These are phyloP conservation scores for Talaromyces pinophilus DNA, from an alignment of 2,329 filamentous ascomycete species.

Conservation along the genomic window DNA sequence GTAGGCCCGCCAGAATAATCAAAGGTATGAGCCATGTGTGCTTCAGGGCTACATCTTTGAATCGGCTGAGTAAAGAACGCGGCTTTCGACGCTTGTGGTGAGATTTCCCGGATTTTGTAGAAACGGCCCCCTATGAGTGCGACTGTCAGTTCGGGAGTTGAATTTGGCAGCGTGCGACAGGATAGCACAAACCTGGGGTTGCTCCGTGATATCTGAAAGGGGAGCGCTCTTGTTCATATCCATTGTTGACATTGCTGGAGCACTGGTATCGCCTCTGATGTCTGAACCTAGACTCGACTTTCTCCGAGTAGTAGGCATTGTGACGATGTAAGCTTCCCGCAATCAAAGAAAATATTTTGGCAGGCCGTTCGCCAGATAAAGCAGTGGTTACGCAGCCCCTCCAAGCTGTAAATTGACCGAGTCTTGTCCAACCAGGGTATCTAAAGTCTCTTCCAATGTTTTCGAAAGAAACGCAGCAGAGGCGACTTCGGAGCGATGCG, in stretches of 20 bases:
- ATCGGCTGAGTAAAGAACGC: slow-evolving; percentile 47
- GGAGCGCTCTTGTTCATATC: slow-evolving; percentile 37
- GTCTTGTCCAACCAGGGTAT: neutral
- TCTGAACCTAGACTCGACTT: slow-evolving; percentile 50
- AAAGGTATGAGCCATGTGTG: slow-evolving; percentile 70
- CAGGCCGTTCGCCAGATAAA: slow-evolving; percentile 1
- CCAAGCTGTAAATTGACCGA: neutral
- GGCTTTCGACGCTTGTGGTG: slow-evolving; percentile 49
- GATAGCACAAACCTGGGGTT: slow-evolving; percentile 34
- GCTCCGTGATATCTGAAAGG: slow-evolving; percentile 33
- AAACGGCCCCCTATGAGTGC: slow-evolving; percentile 2
- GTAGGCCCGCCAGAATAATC: slow-evolving; percentile 63
- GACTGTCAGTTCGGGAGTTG: neutral
- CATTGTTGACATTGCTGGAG: slow-evolving; percentile 50
- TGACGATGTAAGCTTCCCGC: neutral
- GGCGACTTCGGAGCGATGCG: neutral
- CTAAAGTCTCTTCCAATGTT: neutral
- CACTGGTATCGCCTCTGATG: slow-evolving; percentile 50
- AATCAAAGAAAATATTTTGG: neutral
- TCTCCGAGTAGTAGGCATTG: slow-evolving; percentile 45
- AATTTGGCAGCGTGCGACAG: neutral
- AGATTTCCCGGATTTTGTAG: slow-evolving; percentile 35
- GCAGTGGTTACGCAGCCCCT: neutral
- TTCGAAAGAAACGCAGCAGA: neutral
- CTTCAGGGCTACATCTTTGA: slow-evolving; percentile 44